Evolutionary conservation across 2,329 filamentous ascomycete species (phyloP), one percentile per base, ranked within the genome.

Genomic region (Ophiostoma angusticollis): DNA sequence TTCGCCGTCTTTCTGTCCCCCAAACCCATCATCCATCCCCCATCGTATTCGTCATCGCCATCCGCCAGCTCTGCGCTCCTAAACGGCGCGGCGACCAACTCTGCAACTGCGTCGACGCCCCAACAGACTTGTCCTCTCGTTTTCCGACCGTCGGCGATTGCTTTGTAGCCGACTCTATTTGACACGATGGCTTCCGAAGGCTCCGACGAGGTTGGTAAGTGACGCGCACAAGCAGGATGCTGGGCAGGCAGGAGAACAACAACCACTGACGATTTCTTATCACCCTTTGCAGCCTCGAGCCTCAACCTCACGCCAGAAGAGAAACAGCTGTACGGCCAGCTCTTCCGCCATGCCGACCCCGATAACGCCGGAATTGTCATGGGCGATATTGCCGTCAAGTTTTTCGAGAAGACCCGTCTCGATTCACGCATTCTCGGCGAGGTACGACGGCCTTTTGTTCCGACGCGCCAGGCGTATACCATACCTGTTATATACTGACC

Each of bases 391-490:
- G 91, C 91, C 43, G 87, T 98, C 58, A 84, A 86, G 58, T 96
- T 98, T 68, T 98, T 98, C 57, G 87, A 96, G 62, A 91, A 91
- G 68, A 96, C 91, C 32, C 80, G 83, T 50, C 70, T 98, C 35
- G 78, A 89, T 45, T 84, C 87, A 39, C 78, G 84, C 45, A 71
- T 91, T 35, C 70, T 98, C 43, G 91, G 89, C 60, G 80, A 93
- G 74, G 84, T 89, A 63, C 50, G 75, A 17, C 17, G 27, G 21
- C 25, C 17, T 16, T 8, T 13, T 13, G 35, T 32, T 22, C 18
- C 18, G n/a, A n/a, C n/a, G n/a, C n/a, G n/a, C n/a, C n/a, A n/a
- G n/a, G n/a, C n/a, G n/a, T n/a, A n/a, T n/a, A n/a, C n/a, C n/a
- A n/a, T n/a, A n/a, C n/a, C n/a, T n/a, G n/a, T n/a, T n/a, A n/a